Evolutionary conservation across 805 yeast species (phyloP).

Genomic region (Yarrowia sp.): DNA sequence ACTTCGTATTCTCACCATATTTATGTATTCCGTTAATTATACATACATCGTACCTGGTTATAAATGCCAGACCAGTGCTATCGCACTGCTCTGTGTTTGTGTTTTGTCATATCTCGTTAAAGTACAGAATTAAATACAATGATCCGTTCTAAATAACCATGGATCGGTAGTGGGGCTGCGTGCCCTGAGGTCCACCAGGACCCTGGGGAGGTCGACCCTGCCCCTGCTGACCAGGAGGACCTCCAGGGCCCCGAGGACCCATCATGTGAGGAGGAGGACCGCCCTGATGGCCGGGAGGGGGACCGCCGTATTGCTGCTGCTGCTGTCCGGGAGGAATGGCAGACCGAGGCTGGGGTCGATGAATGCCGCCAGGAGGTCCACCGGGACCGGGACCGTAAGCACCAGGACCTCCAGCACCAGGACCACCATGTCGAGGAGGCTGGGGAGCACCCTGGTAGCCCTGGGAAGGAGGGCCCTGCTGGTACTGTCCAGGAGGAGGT

Average conservation of each 20-base stretch:
- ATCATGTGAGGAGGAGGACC: constrained; percentile 24
- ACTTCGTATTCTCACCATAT: too few relatives aligned
- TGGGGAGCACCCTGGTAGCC: not conserved
- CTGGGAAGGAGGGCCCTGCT: constrained; percentile 2
- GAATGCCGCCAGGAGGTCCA: constrained; percentile 1
- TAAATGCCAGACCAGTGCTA: too few relatives aligned
- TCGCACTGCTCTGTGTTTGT: too few relatives aligned
- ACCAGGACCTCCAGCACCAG: constrained; percentile 1
- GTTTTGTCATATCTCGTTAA: constrained; percentile 8
- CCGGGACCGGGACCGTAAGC: not conserved
- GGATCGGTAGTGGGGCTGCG: constrained; percentile 22
- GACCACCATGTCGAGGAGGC: constrained; percentile 16
- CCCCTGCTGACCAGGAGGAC: constrained; percentile 22
- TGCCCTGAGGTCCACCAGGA: constrained; percentile 1
- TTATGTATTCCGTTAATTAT: too few relatives aligned
- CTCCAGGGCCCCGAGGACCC: constrained; percentile 24
- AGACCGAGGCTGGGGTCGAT: constrained; percentile 21
- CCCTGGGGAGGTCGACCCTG: constrained; percentile 19
- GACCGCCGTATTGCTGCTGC: not conserved
- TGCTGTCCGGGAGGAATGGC: constrained; percentile 20
- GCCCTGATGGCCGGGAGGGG: constrained; percentile 18
- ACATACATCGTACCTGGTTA: too few relatives aligned
- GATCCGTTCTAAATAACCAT: constrained; percentile 23
- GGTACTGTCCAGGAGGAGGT: not conserved
- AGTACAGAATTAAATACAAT: constrained; percentile 19